phyloP scores from a whole-genome alignment of 208 protist species.

The Borovskyia barvae region DNA sequence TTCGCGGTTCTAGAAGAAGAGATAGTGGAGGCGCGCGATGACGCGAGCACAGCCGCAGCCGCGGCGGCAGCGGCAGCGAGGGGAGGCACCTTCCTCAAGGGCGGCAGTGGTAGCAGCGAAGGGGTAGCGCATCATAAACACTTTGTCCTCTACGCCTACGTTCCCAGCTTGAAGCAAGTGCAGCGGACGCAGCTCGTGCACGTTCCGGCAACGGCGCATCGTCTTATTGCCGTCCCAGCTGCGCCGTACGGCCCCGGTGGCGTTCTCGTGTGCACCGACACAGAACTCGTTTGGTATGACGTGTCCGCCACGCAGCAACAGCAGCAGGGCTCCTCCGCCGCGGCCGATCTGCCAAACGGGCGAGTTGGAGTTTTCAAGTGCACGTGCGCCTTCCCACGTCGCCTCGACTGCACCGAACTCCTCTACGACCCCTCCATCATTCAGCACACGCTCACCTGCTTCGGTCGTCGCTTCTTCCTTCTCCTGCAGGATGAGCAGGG shows the following conservation, averaged over 20 bases:
- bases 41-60: not conserved
- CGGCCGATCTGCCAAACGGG: not conserved
- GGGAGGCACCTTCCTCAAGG: conserved; percentile 30
- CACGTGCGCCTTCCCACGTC: conserved; percentile 67
- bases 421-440: conserved; percentile 92
- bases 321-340: conserved; percentile 1
- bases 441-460: conserved; percentile 65
- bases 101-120: not conserved
- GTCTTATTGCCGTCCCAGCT: conserved; percentile 88
- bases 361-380: conserved; percentile 74
- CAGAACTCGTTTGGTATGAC: conserved; percentile 94
- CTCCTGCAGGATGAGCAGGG: conserved; percentile 97
- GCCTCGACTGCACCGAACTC: conserved; percentile 68
- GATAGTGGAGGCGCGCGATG: conserved; percentile 39
- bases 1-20: conserved; percentile 84
- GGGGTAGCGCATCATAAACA: conserved; percentile 44
- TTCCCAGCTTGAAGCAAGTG: conserved; percentile 98
- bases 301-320: conserved; percentile 35
- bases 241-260: conserved; percentile 93
- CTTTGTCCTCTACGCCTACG: conserved; percentile 97
- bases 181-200: conserved; percentile 94
- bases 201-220: conserved; percentile 90
- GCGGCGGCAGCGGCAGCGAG: conserved; percentile 6
- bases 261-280: conserved; percentile 96
- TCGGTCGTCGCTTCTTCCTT: conserved; percentile 92